A percentile compares a stretch with the other conserved stretches of the same genome.
Evolutionary conservation across 1,284 basidiomycete genomes (phyloP).

Genomic region (Volvariella volvacea): DNA sequence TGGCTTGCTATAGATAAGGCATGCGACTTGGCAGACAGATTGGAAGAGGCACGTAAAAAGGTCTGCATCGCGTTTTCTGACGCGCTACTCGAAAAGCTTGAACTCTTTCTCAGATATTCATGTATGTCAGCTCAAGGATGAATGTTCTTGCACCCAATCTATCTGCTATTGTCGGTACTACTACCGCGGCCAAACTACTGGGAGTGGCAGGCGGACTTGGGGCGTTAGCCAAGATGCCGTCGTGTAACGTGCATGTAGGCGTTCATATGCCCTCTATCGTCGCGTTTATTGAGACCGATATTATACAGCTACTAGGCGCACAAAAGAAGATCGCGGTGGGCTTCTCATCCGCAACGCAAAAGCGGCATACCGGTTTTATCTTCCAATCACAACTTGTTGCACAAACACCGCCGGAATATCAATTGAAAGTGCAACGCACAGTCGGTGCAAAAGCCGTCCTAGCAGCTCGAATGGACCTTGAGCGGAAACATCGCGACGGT

Average conservation of each 20-base stretch:
- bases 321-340: constrained; percentile 87
- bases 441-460: constrained; percentile 89
- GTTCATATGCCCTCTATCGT: neutral
- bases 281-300: constrained; percentile 5
- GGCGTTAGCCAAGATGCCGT: constrained; percentile 90
- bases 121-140: constrained; percentile 99
- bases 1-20: constrained; percentile 84
- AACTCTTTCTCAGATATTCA: constrained; percentile 66
- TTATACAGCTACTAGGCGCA: constrained; percentile 79
- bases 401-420: constrained; percentile 85
- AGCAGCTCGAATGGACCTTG: constrained; percentile 89
- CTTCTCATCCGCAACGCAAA: constrained; percentile 74
- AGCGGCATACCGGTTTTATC: constrained; percentile 94
- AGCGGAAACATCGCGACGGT: constrained; percentile 76
- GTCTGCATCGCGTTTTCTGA: constrained; percentile 33
- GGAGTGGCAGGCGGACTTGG: constrained; percentile 94
- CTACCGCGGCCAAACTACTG: constrained; percentile 95
- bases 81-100: constrained; percentile 3
- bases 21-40: constrained; percentile 79
- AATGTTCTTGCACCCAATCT: constrained; percentile 96
- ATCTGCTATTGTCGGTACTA: constrained; percentile 95
- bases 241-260: constrained; percentile 90
- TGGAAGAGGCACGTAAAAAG: constrained; percentile 86
- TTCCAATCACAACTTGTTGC: constrained; percentile 89
- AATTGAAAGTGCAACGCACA: constrained; percentile 88